Conservation (phyloP, 768 basidiomycete species). For the Naganishia kalamii region DNA sequence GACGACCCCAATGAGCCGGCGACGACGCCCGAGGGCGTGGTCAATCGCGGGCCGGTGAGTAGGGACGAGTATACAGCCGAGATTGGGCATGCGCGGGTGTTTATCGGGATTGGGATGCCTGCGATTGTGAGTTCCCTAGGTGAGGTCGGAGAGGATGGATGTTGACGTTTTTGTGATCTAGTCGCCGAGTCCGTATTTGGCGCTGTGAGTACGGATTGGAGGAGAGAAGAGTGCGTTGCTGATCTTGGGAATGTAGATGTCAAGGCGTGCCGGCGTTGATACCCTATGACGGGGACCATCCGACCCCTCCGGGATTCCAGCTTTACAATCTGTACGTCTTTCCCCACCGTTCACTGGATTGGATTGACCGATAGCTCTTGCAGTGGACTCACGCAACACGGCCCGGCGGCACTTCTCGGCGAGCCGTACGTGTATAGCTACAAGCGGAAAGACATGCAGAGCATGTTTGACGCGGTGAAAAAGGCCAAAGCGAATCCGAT, state of each 20-base stretch:
- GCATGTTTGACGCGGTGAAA: slow-evolving; percentile 28
- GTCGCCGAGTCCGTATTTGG: slow-evolving; percentile 9
- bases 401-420: not conserved
- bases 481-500: slow-evolving; percentile 35
- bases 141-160: too few species aligned
- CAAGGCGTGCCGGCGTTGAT: slow-evolving; percentile 43
- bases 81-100: not conserved
- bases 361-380: too few species aligned
- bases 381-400: not conserved
- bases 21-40: not conserved
- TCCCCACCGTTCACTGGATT: too few species aligned
- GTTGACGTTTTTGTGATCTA: too few species aligned
- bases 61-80: not conserved
- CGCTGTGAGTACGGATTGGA: not conserved
- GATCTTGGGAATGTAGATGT: slow-evolving; percentile 28
- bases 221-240: not conserved
- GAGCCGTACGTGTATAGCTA: slow-evolving; percentile 43
- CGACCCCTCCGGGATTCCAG: slow-evolving; percentile 31
- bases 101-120: not conserved
- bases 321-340: slow-evolving; percentile 26
- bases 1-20: not conserved
- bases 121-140: too few species aligned
- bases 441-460: slow-evolving; percentile 30
- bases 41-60: not conserved
- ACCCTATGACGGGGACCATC: slow-evolving; percentile 31